phyloP scores from a whole-genome alignment of 192 early-diverging fungal species.

The Phlyctochytrium arcticum region DNA sequence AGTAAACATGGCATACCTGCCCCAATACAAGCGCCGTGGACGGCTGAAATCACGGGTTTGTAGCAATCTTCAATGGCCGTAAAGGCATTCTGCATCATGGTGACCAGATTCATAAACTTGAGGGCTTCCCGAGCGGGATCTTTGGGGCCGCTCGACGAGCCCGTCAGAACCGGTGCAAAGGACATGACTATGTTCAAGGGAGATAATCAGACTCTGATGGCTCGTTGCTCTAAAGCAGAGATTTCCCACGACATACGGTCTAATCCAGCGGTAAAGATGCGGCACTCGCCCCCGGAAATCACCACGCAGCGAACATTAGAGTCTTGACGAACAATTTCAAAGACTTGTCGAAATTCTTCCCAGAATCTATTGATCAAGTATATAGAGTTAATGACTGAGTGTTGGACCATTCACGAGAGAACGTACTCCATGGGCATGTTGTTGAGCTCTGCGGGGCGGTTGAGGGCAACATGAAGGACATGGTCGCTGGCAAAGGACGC shows the following conservation, averaged over 20 bases:
- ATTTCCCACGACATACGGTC: conserved; percentile 69
- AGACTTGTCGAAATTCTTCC: conserved; percentile 62
- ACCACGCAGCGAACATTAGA: conserved; percentile 70
- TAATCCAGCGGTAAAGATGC: conserved; percentile 86
- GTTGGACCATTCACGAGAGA: not conserved
- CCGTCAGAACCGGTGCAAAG: not conserved
- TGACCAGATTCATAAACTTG: conserved; percentile 25
- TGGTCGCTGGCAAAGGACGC: not conserved
- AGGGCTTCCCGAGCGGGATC: conserved; percentile 39
- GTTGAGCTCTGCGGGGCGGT: conserved; percentile 80
- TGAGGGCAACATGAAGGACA: conserved; percentile 79
- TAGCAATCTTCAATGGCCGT: conserved; percentile 78
- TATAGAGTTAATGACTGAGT: not conserved
- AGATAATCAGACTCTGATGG: not conserved
- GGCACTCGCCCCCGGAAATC: conserved; percentile 61
- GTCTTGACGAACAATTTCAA: conserved; percentile 57
- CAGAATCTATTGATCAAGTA: conserved; percentile 45
- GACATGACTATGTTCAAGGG: not conserved
- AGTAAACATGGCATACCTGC: conserved; percentile 34
- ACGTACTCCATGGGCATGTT: conserved; percentile 65
- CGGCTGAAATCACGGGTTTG: conserved; percentile 84
- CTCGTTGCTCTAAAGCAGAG: not conserved
- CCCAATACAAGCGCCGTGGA: conserved; percentile 83
- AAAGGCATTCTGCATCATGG: conserved; percentile 43
- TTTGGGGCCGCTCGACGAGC: not conserved